Base-by-base conservation (phyloP, 352 stramenopile species). In the Saprolegnia parasitica region DNA sequence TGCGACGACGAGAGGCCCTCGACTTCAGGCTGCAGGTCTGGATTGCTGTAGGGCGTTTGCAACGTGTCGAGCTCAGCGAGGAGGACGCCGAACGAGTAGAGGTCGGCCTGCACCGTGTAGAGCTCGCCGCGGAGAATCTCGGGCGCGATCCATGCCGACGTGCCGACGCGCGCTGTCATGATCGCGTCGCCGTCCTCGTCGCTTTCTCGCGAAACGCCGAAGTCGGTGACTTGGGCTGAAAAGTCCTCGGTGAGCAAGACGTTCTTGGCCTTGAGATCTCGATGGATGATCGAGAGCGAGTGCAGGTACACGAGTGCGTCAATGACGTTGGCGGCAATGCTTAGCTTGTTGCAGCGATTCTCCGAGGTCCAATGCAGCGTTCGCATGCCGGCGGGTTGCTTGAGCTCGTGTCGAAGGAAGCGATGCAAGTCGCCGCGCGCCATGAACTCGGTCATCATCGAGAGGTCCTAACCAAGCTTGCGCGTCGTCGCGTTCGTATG, bases 111-210 rank as follows among this genome's bases (percentile, higher is more conserved):
- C 50, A 75, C 52, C 26, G 77, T 75, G 24, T 91, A 81, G 21
- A 65, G 78, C 29, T 78, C 73, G 4, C 88, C 87, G 0, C 75
- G 46, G 23, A 97, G 72, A 20, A 94, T 71, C 65, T 96, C 87
- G 0, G 86, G 87, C 0, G 87, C 86, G 13, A 86, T 89, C 77
- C 90, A 96, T 50, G 87, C 86, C 9, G 82, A 80, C 20, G 87
- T 96, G 6, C 88, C 88, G n/a, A 91, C 87, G 35, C 88, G 84
- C 3, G 84, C 83, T 18, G 75, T 86, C 58, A 77, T 73, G 42
- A 61, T 62, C 18, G 73, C 72, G 32, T 71, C 54, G 10, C 24
- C 15, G 74, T 71, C 62, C 5, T 71, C 56, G 1, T 32, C 32
- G 24, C 67, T 78, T 49, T 77, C 71, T 0, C 80, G 73, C 58